Conservation (phyloP, 140 eudicot species). For the Cichorium intybus region DNA sequence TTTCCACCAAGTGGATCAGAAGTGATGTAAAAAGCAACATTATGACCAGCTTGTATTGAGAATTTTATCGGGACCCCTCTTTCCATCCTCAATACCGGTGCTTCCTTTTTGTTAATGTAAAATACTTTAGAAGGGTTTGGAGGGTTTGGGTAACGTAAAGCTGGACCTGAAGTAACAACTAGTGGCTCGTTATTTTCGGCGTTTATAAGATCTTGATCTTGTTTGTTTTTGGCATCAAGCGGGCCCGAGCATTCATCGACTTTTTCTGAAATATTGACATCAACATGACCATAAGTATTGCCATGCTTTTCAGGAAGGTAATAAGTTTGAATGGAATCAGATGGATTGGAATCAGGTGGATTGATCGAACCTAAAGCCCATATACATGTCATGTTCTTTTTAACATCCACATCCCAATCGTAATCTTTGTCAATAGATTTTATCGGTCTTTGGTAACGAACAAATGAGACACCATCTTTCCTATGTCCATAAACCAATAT, state of each 20-base stretch:
- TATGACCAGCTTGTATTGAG: slow-evolving; percentile 92
- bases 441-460: slow-evolving; percentile 65
- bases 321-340: slow-evolving; percentile 61
- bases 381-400: slow-evolving; percentile 63
- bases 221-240: slow-evolving; percentile 76
- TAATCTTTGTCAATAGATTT: slow-evolving; percentile 53
- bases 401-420: slow-evolving; percentile 54
- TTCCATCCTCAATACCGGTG: slow-evolving; percentile 79
- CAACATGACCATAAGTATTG: slow-evolving; percentile 63
- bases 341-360: slow-evolving; percentile 89
- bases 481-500: slow-evolving; percentile 76
- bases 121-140: slow-evolving; percentile 90
- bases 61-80: slow-evolving; percentile 87
- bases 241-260: slow-evolving; percentile 89
- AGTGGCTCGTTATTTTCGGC: slow-evolving; percentile 69
- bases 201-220: slow-evolving; percentile 78
- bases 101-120: slow-evolving; percentile 80
- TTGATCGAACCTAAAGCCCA: slow-evolving; percentile 88
- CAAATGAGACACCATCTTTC: slow-evolving; percentile 87
- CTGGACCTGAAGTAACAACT: slow-evolving; percentile 74
- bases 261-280: slow-evolving; percentile 60
- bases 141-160: slow-evolving; percentile 80
- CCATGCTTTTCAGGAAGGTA: slow-evolving; percentile 90
- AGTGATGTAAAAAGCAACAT: slow-evolving; percentile 84
- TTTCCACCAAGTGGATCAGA: slow-evolving; percentile 95